Percentiles rank a stretch among this genome's conserved stretches.
phyloP scores from a whole-genome alignment of 1,284 basidiomycete species.

The Inonotus obliquus region DNA sequence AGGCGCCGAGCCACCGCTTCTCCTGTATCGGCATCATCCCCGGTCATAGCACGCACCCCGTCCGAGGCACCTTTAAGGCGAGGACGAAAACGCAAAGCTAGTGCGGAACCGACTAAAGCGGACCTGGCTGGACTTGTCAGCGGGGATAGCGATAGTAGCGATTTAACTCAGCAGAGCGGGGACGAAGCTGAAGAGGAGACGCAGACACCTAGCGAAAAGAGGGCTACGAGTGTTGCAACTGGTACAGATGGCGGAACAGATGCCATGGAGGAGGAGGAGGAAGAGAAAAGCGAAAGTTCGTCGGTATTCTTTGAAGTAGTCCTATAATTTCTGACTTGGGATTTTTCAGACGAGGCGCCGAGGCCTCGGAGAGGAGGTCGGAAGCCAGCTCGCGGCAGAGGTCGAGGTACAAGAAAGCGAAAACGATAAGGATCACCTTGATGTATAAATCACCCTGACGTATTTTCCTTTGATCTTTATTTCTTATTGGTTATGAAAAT shows the following conservation, averaged over 20 bases:
- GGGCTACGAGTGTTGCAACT: slow-evolving; percentile 46
- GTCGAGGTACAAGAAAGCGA: slow-evolving; percentile 6
- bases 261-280: slow-evolving; percentile 58
- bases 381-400: slow-evolving; percentile 8
- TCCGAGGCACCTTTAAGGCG: slow-evolving; percentile 38
- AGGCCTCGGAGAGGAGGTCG: slow-evolving; percentile 14
- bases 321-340: not conserved
- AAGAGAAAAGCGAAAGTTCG: slow-evolving; percentile 34
- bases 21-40: slow-evolving; percentile 36
- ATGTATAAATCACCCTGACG: no score
- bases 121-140: slow-evolving; percentile 65
- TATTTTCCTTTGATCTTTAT: not conserved
- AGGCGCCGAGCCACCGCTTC: slow-evolving; percentile 60
- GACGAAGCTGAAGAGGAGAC: slow-evolving; percentile 39
- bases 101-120: slow-evolving; percentile 27
- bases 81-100: slow-evolving; percentile 25
- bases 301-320: not conserved
- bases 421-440: not conserved
- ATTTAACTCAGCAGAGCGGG: slow-evolving; percentile 71
- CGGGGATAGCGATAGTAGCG: slow-evolving; percentile 77
- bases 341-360: slow-evolving; percentile 3
- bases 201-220: slow-evolving; percentile 45
- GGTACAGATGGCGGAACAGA: slow-evolving; percentile 69
- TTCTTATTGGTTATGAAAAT: not conserved
- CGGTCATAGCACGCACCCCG: slow-evolving; percentile 37